These are phyloP conservation scores for Calvatia gigantea DNA, from an alignment of 768 basidiomycete genomes.

Conservation along the genomic window DNA sequence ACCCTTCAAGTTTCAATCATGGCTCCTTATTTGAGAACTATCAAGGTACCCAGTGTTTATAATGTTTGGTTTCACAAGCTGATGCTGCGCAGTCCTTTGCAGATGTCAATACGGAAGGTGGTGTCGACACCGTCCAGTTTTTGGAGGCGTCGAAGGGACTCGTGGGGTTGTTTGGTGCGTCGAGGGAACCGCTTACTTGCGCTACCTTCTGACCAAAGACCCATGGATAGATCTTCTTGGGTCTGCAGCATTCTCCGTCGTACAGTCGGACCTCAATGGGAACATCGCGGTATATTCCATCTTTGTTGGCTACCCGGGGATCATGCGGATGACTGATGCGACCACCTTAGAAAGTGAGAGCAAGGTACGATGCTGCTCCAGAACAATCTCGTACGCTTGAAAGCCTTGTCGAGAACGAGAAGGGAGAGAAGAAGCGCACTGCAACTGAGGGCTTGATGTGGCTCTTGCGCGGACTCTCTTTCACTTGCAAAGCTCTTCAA, in stretches of 20 bases:
- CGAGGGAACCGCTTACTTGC: not conserved
- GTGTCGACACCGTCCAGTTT: conserved; percentile 86
- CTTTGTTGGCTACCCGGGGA: not conserved
- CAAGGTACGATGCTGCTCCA: conserved; percentile 69
- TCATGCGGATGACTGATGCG: not conserved
- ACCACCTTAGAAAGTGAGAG: conserved; percentile 78
- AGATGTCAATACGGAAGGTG: conserved; percentile 83
- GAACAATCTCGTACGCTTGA: conserved; percentile 75
- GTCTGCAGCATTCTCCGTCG: conserved; percentile 76
- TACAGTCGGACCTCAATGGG: conserved; percentile 83
- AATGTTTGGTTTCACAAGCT: not conserved
- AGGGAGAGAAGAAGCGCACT: conserved; percentile 78
- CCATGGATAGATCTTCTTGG: conserved; percentile 70
- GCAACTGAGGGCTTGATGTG: conserved; percentile 94
- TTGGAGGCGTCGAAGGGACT: conserved; percentile 87
- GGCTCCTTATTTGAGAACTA: conserved; percentile 73
- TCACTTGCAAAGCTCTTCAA: conserved; percentile 82
- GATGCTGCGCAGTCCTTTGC: conserved; percentile 77
- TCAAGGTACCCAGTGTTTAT: conserved; percentile 45
- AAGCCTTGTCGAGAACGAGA: conserved; percentile 78
- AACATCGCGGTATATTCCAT: conserved; percentile 75
- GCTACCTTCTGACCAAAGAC: not conserved
- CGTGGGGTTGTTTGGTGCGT: conserved; percentile 84
- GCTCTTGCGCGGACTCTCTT: conserved; percentile 87
- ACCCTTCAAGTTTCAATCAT: conserved; percentile 35